Percentiles rank a stretch among this genome's conserved stretches.
Evolutionary conservation across 176 grass and related monocot species (phyloP).

Genomic region (Otatea glauca): DNA sequence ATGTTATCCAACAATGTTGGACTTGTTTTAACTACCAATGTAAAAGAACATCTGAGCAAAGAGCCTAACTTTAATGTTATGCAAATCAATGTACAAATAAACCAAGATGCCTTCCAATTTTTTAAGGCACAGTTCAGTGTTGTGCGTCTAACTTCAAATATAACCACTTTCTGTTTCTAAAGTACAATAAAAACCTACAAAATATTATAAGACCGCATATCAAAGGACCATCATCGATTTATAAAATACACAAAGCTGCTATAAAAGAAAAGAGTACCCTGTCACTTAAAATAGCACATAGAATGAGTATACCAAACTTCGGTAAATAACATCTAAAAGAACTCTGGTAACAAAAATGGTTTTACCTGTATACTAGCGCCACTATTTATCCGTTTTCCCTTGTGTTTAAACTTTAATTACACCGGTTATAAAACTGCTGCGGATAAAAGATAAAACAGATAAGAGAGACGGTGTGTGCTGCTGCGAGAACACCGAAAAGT

Average conservation of each 20-base stretch:
- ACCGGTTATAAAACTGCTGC: not conserved
- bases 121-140: not conserved
- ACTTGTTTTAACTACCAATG: not conserved
- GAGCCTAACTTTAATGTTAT: not conserved
- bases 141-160: conserved; percentile 14
- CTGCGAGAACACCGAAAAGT: conserved; percentile 22
- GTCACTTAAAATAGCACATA: not conserved
- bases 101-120: not conserved
- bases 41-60: not conserved
- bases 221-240: not conserved
- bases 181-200: not conserved
- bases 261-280: not conserved
- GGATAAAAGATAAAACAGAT: too few species aligned
- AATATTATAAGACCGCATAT: not conserved
- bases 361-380: not conserved
- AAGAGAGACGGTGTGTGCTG: not conserved
- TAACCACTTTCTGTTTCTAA: not conserved
- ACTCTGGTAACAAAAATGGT: not conserved
- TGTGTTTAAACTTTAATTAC: not conserved
- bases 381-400: not conserved
- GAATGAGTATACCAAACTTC: not conserved
- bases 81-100: not conserved
- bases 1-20: not conserved
- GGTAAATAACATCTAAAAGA: not conserved
- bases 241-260: not conserved